Evolutionary conservation across 2,329 filamentous ascomycete species (phyloP), one percentile per base, ranked within the genome.

Genomic region (Fusarium irregulare): DNA sequence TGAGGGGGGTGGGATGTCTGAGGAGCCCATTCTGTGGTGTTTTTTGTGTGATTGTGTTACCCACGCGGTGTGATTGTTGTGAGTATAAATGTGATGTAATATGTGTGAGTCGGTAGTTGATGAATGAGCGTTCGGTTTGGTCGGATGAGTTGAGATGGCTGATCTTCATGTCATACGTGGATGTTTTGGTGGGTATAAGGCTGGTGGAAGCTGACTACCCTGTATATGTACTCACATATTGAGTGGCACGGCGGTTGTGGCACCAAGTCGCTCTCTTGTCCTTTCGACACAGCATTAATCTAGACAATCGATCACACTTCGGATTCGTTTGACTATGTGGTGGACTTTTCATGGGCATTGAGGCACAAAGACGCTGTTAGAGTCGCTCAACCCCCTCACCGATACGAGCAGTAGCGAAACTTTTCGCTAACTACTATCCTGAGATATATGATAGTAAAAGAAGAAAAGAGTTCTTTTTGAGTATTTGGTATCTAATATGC

Each of bases 1-100:
- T 46, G 73, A 73, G 4, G 76, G 68, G 6, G 82, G 82, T 2
- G 82, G 73, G 12, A 80, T 71, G 55, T 83, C 81, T 32, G 75
- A 77, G 20, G 77, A 80, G 27, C 80, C 82, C 82, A 83, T 83
- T 27, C 46, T 66, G 45, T 20, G 46, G 55, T 45, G 45, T 37
- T 54, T 13, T 13, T 4, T n/a, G 21, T 13, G 30, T 20, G 32
- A 34, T 34, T 23, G 21, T 18, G 42, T 27, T 46, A n/a, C 23
- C 11, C 10, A 7, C 18, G 9, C 16, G 25, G 7, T 20, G 45
- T 47, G 25, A 28, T 27, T 1, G 18, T 13, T 18, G 4, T 28
- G 9, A 6, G 4, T 12, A 3, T 14, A n/a, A 5, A 8, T 6
- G 18, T 10, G 5, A 20, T 49, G 4, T 4, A 4, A 3, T 27